Evolutionary conservation across 2,329 filamentous ascomycete genomes (phyloP).

Genomic region (Onygenales sp.): DNA sequence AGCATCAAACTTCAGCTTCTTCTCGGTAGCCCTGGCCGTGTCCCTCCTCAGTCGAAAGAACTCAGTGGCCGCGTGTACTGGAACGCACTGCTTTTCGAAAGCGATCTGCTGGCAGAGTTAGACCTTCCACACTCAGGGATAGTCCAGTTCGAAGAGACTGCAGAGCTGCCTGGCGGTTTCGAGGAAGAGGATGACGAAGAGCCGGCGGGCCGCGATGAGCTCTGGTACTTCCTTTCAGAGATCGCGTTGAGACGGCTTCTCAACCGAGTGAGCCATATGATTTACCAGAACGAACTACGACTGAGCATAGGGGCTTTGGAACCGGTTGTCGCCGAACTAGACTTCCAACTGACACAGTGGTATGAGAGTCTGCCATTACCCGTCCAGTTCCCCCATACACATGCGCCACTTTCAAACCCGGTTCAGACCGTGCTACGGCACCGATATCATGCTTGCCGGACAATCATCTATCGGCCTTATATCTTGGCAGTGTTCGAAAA

Average conservation of each 20-base stretch:
- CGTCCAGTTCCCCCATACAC: slow-evolving; percentile 67
- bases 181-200: slow-evolving; percentile 58
- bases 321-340: slow-evolving; percentile 68
- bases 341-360: slow-evolving; percentile 77
- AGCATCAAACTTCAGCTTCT: slow-evolving; percentile 74
- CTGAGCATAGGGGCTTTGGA: slow-evolving; percentile 64
- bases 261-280: slow-evolving; percentile 69
- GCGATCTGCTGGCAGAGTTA: slow-evolving; percentile 67
- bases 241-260: slow-evolving; percentile 69
- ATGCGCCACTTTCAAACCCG: slow-evolving; percentile 57
- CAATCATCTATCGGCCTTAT: slow-evolving; percentile 78
- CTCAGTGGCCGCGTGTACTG: slow-evolving; percentile 72
- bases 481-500: slow-evolving; percentile 72
- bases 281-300: slow-evolving; percentile 65
- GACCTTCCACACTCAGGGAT: slow-evolving; percentile 77
- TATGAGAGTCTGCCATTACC: slow-evolving; percentile 67
- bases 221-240: slow-evolving; percentile 81
- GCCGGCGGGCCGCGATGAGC: slow-evolving; percentile 60
- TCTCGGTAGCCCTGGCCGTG: slow-evolving; percentile 61
- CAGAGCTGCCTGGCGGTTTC: slow-evolving; percentile 69
- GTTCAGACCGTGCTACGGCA: slow-evolving; percentile 71
- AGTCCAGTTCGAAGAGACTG: slow-evolving; percentile 70
- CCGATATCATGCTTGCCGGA: slow-evolving; percentile 75
- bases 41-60: slow-evolving; percentile 62
- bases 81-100: slow-evolving; percentile 74